phyloP scores from a whole-genome alignment of 495 filamentous ascomycete species.

The Aspergillus olivimuriae region DNA sequence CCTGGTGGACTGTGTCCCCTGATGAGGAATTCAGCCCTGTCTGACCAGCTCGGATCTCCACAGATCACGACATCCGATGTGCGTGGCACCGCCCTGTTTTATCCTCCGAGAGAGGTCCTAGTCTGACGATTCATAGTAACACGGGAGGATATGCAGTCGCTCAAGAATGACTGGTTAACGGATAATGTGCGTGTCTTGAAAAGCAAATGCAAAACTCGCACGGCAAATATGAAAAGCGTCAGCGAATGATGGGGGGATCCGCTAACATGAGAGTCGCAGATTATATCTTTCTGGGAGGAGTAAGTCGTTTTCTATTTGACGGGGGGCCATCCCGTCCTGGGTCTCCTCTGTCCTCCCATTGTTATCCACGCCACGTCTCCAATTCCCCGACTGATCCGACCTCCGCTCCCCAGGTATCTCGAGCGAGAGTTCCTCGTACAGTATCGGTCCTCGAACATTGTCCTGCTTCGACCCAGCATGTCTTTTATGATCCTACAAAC shows the following conservation, averaged over 20 bases:
- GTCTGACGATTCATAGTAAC: conserved; percentile 49
- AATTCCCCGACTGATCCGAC: no score
- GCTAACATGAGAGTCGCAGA: conserved; percentile 22
- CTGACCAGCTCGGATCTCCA: conserved; percentile 12
- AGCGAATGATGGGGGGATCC: background rate
- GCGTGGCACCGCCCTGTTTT: conserved; percentile 29
- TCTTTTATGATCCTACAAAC: conserved; percentile 88
- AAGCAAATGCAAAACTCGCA: no score
- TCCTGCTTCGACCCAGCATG: conserved; percentile 90
- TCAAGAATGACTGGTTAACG: conserved; percentile 96
- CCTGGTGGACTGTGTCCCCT: background rate
- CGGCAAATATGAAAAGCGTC: no score
- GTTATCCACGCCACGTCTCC: no score
- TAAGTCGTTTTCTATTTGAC: conserved; percentile 38
- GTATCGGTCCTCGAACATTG: conserved; percentile 74
- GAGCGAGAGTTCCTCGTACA: conserved; percentile 77
- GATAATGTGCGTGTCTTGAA: conserved; percentile 71
- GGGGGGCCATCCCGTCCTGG: no score
- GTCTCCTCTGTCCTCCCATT: no score
- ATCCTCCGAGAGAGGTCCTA: background rate
- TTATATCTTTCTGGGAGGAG: conserved; percentile 97
- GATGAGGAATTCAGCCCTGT: background rate
- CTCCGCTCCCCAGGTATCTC: conserved; percentile 65
- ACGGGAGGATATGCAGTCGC: conserved; percentile 74
- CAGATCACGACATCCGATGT: conserved; percentile 68